phyloP scores from a whole-genome alignment of 75 land plant genomes.

The Azolla pinnata region DNA sequence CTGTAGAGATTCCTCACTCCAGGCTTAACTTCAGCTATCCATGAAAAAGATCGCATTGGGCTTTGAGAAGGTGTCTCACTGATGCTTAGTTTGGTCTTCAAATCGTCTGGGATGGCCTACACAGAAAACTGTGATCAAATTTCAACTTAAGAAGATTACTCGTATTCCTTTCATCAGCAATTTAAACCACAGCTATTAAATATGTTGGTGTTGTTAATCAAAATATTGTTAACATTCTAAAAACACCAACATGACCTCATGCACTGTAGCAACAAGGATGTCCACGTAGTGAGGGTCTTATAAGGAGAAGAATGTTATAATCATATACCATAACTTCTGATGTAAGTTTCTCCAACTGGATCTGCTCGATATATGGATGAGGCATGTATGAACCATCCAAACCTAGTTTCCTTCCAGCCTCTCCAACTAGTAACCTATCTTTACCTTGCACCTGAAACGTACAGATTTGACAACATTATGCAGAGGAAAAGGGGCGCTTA shows the following conservation, averaged over 20 bases:
- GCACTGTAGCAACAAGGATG: not conserved
- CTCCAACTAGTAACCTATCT: conserved; percentile 21
- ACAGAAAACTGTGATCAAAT: not conserved
- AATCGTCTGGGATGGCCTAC: conserved; percentile 11
- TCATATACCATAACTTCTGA: conserved; percentile 27
- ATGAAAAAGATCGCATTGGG: conserved; percentile 32
- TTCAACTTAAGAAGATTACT: too few relatives aligned
- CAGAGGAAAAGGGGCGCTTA: not conserved
- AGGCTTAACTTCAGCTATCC: conserved; percentile 26
- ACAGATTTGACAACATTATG: not conserved
- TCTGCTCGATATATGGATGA: conserved; percentile 38
- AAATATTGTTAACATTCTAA: not conserved
- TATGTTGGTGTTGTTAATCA: not conserved
- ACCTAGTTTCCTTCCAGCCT: conserved; percentile 24
- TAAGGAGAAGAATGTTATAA: not conserved
- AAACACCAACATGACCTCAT: not conserved
- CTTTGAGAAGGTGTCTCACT: conserved; percentile 9
- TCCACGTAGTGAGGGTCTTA: too few relatives aligned
- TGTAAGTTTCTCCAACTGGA: conserved; percentile 36
- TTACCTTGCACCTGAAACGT: conserved; percentile 37
- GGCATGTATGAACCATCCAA: conserved; percentile 35
- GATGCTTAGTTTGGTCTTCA: conserved; percentile 13
- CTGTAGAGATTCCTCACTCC: conserved; percentile 26
- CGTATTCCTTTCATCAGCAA: too few relatives aligned
- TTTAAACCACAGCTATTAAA: too few relatives aligned